Evolutionary conservation across 108 stramenopile genomes (phyloP).

Genomic region (Pseudonitzschia delicatissima): DNA sequence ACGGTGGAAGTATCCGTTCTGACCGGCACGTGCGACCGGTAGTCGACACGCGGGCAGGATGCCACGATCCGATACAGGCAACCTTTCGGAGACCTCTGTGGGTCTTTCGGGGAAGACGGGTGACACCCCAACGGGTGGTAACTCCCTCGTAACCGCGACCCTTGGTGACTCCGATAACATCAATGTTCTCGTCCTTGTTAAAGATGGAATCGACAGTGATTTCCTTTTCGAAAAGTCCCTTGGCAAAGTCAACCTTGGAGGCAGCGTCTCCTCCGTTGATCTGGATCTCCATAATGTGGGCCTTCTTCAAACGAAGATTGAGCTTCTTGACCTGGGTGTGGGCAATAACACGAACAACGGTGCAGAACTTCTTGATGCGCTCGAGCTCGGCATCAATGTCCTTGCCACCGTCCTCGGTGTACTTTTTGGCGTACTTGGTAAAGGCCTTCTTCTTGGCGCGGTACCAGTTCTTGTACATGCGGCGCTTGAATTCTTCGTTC

Average conservation of each 20-base stretch:
- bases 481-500: conserved; percentile 98
- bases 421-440: conserved; percentile 99
- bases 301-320: conserved; percentile 98
- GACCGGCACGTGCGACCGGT: conserved; percentile 99
- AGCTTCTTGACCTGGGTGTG: conserved; percentile 98
- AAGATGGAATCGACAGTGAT: conserved; percentile 94
- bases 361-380: conserved; percentile 98
- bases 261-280: conserved; percentile 97
- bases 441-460: conserved; percentile 99
- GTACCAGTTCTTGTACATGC: conserved; percentile 99
- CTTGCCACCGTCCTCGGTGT: conserved; percentile 85
- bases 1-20: conserved; percentile 99
- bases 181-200: conserved; percentile 94
- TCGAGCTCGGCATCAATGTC: conserved; percentile 95
- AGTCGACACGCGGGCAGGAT: conserved; percentile 96
- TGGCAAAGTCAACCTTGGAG: conserved; percentile 99
- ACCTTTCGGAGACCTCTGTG: conserved; percentile 99
- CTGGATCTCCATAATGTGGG: conserved; percentile 99
- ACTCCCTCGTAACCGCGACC: conserved; percentile 99
- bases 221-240: conserved; percentile 96
- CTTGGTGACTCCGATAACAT: conserved; percentile 97
- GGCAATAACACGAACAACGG: conserved; percentile 97
- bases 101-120: conserved; percentile 99
- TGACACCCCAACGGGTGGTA: conserved; percentile 98
- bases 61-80: conserved; percentile 99